A percentile compares a stretch with the other conserved stretches of the same genome.
Conservation (phyloP, 2,329 filamentous ascomycete species). For the Cladosporium sp. region DNA sequence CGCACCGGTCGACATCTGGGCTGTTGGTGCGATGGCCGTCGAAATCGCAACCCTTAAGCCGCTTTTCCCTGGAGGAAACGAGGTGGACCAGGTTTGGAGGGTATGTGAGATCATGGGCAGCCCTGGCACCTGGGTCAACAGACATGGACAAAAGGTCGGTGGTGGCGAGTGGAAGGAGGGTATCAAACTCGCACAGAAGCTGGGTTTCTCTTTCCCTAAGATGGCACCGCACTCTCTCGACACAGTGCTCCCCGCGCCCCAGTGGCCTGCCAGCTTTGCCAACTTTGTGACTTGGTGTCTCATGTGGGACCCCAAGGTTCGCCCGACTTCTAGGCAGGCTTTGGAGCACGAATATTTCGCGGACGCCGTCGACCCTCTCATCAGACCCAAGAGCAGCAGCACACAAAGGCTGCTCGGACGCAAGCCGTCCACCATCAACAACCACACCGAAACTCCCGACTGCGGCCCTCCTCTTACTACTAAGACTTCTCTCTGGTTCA, state of each 20-base stretch:
- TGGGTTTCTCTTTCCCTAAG: conserved; percentile 97
- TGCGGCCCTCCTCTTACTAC: conserved; percentile 56
- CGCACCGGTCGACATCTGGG: conserved; percentile 97
- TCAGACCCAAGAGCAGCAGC: conserved; percentile 81
- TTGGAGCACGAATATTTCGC: conserved; percentile 89
- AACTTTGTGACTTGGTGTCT: conserved; percentile 97
- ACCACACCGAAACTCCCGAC: conserved; percentile 52
- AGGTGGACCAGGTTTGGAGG: conserved; percentile 98
- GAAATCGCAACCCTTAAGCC: conserved; percentile 96
- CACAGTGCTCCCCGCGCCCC: conserved; percentile 79
- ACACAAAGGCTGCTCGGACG: conserved; percentile 76
- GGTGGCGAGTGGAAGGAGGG: conserved; percentile 98
- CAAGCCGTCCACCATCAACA: conserved; percentile 80
- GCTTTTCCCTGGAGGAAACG: conserved; percentile 92
- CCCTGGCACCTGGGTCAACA: conserved; percentile 96
- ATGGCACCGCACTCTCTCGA: conserved; percentile 98
- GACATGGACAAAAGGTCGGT: conserved; percentile 75
- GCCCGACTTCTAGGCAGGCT: conserved; percentile 90
- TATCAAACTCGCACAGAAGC: conserved; percentile 82
- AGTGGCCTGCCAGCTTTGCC: conserved; percentile 83
- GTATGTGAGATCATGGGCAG: conserved; percentile 99
- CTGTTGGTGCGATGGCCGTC: conserved; percentile 95
- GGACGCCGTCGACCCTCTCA: conserved; percentile 82
- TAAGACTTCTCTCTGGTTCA: conserved; percentile 89
- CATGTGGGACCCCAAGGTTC: conserved; percentile 93